Evolutionary conservation across 2,329 filamentous ascomycete species (phyloP), one percentile per base, ranked within the genome.

Genomic region (Myotisia sp.): DNA sequence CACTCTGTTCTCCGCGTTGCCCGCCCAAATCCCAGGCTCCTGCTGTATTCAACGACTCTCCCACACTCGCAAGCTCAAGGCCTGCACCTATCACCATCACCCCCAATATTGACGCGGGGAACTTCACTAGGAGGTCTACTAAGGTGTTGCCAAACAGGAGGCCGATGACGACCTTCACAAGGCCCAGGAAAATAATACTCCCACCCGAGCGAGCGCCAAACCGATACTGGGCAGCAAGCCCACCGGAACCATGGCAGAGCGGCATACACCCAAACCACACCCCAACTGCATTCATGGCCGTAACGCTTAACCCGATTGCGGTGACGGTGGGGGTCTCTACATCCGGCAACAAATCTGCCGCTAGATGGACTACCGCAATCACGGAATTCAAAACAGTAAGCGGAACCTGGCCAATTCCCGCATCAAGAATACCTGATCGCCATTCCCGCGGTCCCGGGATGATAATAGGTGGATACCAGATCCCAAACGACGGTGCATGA

Each of bases 261-360:
- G 87, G 90, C 90, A 94, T 95, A 4, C 79, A 80, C 30, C 86
- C 86, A 48, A 93, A 92, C 81, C 83, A 92, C 48, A 82, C 86
- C 10, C 80, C 79, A 1, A 79, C 54, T 3, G 94, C 62, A 52
- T 95, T 95, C 73, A 93, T 92, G 2, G 65, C 48, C 0, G 78
- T 76, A 3, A 95, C 82, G 36, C 83, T 92, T 39, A 86, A 54
- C 1, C 86, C 87, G 19, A 95, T 65, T 1, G 75, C 67, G 0
- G 83, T 87, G 4, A 84, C 77, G 0, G 73, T 74, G 0, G 84
- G 83, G 0, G 76, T 63, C 0, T 71, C 68, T 3, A 79, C 57
- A 1, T 71, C 60, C 0, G 85, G 83, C 3, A 93, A 64, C 7
- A 95, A 67, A 48, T 92, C 83, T 1, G 70, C 63, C 0, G 83